These are phyloP conservation scores for Fomitopsis schrenkii DNA, from an alignment of 1,284 basidiomycete species.

Conservation along the genomic window DNA sequence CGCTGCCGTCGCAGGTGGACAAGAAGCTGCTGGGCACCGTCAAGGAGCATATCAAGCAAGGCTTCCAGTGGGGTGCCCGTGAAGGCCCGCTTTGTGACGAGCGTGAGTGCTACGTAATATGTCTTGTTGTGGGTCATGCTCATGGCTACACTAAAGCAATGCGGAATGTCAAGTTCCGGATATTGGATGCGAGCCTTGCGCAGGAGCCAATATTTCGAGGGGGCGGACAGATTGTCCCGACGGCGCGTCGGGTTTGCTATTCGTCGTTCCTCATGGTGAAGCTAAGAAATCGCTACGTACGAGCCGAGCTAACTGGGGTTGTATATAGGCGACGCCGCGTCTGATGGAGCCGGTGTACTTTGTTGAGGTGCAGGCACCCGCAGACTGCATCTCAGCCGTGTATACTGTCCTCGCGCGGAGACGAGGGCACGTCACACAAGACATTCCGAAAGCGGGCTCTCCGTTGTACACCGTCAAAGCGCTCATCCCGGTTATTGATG, in stretches of 20 bases:
- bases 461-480: conserved; percentile 98
- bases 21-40: conserved; percentile 89
- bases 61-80: conserved; percentile 98
- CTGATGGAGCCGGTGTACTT: conserved; percentile 98
- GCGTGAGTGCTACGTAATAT: conserved; percentile 57
- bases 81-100: conserved; percentile 98
- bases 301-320: conserved; percentile 5
- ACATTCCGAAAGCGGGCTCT: conserved; percentile 95
- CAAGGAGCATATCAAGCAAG: conserved; percentile 95
- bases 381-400: conserved; percentile 97
- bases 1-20: conserved; percentile 93
- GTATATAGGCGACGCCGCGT: conserved; percentile 77
- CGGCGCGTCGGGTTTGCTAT: conserved; percentile 92
- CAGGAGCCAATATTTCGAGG: conserved; percentile 97
- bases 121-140: conserved; percentile 4
- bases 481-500: conserved; percentile 96
- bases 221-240: conserved; percentile 28
- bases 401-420: conserved; percentile 96
- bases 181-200: conserved; percentile 88
- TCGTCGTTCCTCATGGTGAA: conserved; percentile 96
- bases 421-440: conserved; percentile 96
- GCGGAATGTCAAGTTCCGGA: conserved; percentile 97
- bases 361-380: conserved; percentile 96
- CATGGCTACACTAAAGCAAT: conserved; percentile 60
- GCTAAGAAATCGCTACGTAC: not conserved